Percentiles rank a stretch among this genome's conserved stretches.
phyloP scores from a whole-genome alignment of 108 stramenopile species.

The Conticribra weissflogii region DNA sequence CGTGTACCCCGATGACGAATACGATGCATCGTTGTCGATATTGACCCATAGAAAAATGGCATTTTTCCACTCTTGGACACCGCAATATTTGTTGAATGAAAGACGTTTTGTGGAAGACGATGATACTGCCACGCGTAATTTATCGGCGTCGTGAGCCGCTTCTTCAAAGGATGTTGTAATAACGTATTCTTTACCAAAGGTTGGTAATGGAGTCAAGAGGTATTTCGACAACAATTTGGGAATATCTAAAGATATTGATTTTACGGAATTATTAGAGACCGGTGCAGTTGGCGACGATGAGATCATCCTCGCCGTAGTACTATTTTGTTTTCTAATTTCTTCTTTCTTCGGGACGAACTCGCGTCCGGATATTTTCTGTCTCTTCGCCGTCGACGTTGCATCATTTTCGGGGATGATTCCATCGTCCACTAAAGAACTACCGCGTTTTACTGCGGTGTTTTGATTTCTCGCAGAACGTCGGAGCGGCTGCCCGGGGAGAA shows the following conservation, averaged over 20 bases:
- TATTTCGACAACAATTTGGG: neutral
- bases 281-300: neutral
- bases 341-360: neutral
- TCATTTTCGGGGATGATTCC: neutral
- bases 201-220: neutral
- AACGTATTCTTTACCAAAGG: neutral
- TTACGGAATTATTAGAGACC: neutral
- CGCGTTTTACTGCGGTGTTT: no score
- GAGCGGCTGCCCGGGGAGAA: neutral
- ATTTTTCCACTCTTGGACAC: conserved; percentile 80
- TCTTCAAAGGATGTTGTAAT: neutral
- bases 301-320: neutral
- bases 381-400: neutral
- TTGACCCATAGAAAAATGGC: conserved; percentile 70
- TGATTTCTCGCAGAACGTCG: neutral
- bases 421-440: no score
- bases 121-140: neutral
- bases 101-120: conserved; percentile 6
- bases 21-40: no score
- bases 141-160: neutral
- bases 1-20: no score
- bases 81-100: conserved; percentile 88
- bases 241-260: neutral
- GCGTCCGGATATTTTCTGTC: neutral
- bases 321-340: no score